These are phyloP conservation scores for Rhodotorula sp. DNA, from an alignment of 1,284 basidiomycete genomes.

Conservation along the genomic window DNA sequence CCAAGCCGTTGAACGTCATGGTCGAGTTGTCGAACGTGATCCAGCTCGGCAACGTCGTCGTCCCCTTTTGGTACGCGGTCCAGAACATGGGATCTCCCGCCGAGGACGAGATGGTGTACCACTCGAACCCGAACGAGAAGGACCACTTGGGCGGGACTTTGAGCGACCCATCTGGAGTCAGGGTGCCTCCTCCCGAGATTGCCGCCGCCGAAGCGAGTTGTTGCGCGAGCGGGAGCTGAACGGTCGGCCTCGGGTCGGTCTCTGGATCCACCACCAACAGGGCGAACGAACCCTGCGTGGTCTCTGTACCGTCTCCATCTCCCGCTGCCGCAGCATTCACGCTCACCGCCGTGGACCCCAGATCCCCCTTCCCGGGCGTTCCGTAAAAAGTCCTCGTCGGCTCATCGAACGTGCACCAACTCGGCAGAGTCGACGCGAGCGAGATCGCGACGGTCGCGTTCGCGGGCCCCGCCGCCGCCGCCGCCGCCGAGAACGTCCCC, in stretches of 20 bases:
- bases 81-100: slow-evolving; percentile 58
- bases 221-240: slow-evolving; percentile 59
- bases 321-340: slow-evolving; percentile 51
- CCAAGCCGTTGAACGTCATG: slow-evolving; percentile 75
- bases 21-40: slow-evolving; percentile 65
- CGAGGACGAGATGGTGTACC: slow-evolving; percentile 61
- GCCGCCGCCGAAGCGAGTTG: slow-evolving; percentile 65
- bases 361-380: slow-evolving; percentile 59
- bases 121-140: slow-evolving; percentile 81
- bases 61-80: slow-evolving; percentile 63
- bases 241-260: slow-evolving; percentile 56
- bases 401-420: slow-evolving; percentile 66
- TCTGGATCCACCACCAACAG: slow-evolving; percentile 60
- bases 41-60: slow-evolving; percentile 71
- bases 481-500: slow-evolving; percentile 64
- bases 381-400: slow-evolving; percentile 58
- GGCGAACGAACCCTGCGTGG: slow-evolving; percentile 55
- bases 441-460: slow-evolving; percentile 46
- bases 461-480: slow-evolving; percentile 27
- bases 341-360: slow-evolving; percentile 59
- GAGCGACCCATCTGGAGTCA: slow-evolving; percentile 60
- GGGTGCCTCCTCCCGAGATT: slow-evolving; percentile 59
- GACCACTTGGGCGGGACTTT: slow-evolving; percentile 81
- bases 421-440: slow-evolving; percentile 53
- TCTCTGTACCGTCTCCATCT: slow-evolving; percentile 28